Percentiles rank a stretch among this genome's conserved stretches.
Conservation (phyloP, 805 yeast species). For the Yarrowia divulgata region DNA sequence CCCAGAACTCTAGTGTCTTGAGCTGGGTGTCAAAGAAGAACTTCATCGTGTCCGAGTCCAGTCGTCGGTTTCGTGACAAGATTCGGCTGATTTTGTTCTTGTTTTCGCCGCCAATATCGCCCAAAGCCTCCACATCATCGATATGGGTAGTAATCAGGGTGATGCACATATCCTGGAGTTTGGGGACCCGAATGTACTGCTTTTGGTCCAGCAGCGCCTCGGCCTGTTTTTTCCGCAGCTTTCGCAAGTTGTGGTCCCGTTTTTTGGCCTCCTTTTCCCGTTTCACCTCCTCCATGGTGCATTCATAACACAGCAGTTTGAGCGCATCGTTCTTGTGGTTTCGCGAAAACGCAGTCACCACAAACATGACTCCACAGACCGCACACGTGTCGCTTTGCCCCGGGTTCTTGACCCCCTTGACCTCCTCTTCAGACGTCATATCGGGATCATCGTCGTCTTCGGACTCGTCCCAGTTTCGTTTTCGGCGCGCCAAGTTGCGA, state of each 20-base stretch:
- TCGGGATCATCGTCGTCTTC: slow-evolving; percentile 45
- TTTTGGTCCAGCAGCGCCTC: slow-evolving; percentile 80
- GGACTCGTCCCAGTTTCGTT: slow-evolving; percentile 40
- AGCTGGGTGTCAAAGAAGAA: slow-evolving; percentile 72
- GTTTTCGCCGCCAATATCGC: slow-evolving; percentile 82
- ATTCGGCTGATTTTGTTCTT: slow-evolving; percentile 76
- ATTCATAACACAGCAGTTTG: slow-evolving; percentile 63
- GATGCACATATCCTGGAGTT: slow-evolving; percentile 82
- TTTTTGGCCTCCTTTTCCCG: slow-evolving; percentile 56
- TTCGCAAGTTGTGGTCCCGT: slow-evolving; percentile 67
- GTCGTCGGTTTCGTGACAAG: slow-evolving; percentile 79
- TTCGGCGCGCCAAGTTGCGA: slow-evolving; percentile 42
- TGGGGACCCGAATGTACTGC: slow-evolving; percentile 65
- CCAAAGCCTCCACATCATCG: slow-evolving; percentile 78
- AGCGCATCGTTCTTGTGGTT: slow-evolving; percentile 58
- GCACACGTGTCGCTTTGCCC: slow-evolving; percentile 52
- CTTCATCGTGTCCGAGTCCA: slow-evolving; percentile 73
- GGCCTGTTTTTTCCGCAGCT: slow-evolving; percentile 79
- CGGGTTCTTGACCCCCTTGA: slow-evolving; percentile 42
- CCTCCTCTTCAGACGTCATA: slow-evolving; percentile 44
- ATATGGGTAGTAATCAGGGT: slow-evolving; percentile 68
- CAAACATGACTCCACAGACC: slow-evolving; percentile 65
- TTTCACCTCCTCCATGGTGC: slow-evolving; percentile 51
- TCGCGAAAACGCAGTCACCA: slow-evolving; percentile 71
- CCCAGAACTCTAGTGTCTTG: slow-evolving; percentile 78